These are phyloP conservation scores for Myrica gale DNA, from an alignment of 306 rosid genomes.

Conservation along the genomic window DNA sequence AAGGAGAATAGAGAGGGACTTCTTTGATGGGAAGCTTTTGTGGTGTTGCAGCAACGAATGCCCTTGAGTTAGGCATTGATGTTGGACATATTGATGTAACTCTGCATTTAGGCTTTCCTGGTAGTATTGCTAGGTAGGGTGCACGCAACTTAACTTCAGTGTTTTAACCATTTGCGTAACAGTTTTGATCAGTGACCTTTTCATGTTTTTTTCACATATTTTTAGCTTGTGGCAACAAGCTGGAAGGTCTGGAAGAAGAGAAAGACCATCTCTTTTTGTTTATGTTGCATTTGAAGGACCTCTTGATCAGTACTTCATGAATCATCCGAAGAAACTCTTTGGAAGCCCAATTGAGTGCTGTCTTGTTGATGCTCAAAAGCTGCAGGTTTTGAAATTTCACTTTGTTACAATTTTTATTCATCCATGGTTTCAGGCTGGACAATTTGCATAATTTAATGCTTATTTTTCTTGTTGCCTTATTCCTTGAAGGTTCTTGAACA, in stretches of 20 bases:
- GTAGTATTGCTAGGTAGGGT: conserved; percentile 81
- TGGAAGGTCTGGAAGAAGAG: conserved; percentile 96
- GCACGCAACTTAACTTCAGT: conserved; percentile 5
- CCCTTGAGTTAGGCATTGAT: conserved; percentile 98
- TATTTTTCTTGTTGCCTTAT: conserved; percentile 28
- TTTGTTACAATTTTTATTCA: conserved; percentile 17
- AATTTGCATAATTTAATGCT: conserved; percentile 12
- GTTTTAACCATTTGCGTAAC: conserved; percentile 16
- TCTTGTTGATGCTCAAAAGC: conserved; percentile 77
- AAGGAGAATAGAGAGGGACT: conserved; percentile 80
- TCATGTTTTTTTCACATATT: conserved; percentile 13
- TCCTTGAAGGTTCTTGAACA: conserved; percentile 73
- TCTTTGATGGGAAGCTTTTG: conserved; percentile 81
- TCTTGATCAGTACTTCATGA: conserved; percentile 93
- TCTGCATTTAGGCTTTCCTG: conserved; percentile 97
- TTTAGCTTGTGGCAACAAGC: conserved; percentile 97
- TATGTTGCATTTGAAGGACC: conserved; percentile 92
- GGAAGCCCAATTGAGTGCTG: conserved; percentile 89
- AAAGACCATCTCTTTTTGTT: conserved; percentile 76
- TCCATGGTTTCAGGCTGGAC: conserved; percentile 11
- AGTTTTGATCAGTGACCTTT: conserved; percentile 15
- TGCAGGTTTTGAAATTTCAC: conserved; percentile 55
- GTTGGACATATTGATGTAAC: conserved; percentile 93
- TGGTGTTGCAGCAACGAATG: conserved; percentile 98
- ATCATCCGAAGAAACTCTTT: conserved; percentile 74